phyloP scores from a whole-genome alignment of 257 asterid species.

The Cruciata laevipes region DNA sequence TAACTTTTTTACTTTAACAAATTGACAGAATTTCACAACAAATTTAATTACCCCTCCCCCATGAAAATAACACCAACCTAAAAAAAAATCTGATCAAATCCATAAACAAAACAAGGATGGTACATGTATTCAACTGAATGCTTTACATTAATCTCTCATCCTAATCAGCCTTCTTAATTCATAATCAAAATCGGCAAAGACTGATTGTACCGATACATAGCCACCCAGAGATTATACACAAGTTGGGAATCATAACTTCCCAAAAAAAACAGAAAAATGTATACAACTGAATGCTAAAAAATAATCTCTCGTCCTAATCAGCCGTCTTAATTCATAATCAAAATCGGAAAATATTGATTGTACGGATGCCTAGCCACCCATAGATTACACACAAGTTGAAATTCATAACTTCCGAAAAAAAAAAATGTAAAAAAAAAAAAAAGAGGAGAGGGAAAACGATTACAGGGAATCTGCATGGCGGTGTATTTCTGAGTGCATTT shows the following conservation, averaged over 20 bases:
- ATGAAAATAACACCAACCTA: neutral
- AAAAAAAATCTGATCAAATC: neutral
- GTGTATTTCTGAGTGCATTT: conserved; percentile 76
- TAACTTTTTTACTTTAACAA: neutral
- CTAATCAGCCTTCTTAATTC: neutral
- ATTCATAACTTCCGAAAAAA: neutral
- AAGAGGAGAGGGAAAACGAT: neutral
- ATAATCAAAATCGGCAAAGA: neutral
- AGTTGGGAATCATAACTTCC: no score
- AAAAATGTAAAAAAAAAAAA: neutral
- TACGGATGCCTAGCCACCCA: neutral
- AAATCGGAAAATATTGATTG: neutral
- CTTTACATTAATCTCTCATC: neutral
- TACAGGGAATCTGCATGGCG: conserved; percentile 78
- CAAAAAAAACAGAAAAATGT: neutral
- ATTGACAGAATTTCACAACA: neutral
- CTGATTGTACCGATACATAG: neutral
- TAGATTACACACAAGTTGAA: neutral
- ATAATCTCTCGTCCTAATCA: neutral
- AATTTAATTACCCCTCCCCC: neutral
- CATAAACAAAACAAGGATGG: neutral
- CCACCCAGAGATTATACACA: neutral
- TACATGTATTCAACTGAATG: neutral
- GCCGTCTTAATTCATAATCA: neutral
- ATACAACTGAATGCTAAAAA: neutral